Percentiles rank a stretch among this genome's conserved stretches.
phyloP scores from a whole-genome alignment of 352 stramenopile species.

The Saprolegnia parasitica region DNA sequence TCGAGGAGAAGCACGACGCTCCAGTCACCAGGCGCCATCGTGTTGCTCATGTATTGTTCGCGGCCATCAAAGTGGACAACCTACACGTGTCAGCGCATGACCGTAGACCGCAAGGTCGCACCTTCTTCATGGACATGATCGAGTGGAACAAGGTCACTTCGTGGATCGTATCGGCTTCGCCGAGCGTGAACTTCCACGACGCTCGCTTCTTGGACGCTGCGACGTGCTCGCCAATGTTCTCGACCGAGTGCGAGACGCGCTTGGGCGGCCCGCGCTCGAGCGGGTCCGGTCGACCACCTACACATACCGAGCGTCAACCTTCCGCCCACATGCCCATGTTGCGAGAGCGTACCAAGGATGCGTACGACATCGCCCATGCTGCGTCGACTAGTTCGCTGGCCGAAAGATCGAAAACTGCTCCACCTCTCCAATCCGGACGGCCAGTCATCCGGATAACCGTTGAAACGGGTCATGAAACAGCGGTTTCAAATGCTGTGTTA shows the following conservation, averaged over 20 bases:
- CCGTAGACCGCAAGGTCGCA: conserved; percentile 9
- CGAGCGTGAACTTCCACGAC: conserved; percentile 76
- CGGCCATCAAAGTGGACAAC: conserved; percentile 71
- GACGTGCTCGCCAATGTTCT: conserved; percentile 73
- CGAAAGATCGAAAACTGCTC: conserved; percentile 25
- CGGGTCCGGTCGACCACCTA: conserved; percentile 35
- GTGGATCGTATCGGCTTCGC: conserved; percentile 63
- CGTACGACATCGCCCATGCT: conserved; percentile 15
- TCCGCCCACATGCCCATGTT: not conserved
- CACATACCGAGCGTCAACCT: not conserved
- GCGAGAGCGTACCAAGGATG: not conserved
- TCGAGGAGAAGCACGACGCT: conserved; percentile 75
- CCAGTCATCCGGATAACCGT: no score
- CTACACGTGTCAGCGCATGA: conserved; percentile 30
- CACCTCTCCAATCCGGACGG: no score
- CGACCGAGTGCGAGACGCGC: conserved; percentile 64
- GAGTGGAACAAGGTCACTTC: conserved; percentile 77
- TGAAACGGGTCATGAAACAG: no score
- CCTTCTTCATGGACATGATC: conserved; percentile 84
- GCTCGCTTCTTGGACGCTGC: conserved; percentile 81
- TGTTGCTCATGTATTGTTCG: conserved; percentile 50
- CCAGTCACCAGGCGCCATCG: conserved; percentile 58
- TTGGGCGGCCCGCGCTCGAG: conserved; percentile 63
- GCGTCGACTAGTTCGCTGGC: conserved; percentile 8
- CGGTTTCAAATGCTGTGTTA: no score